These are phyloP conservation scores for Lithospermum erythrorhizon DNA, from an alignment of 257 asterid species.

Conservation along the genomic window DNA sequence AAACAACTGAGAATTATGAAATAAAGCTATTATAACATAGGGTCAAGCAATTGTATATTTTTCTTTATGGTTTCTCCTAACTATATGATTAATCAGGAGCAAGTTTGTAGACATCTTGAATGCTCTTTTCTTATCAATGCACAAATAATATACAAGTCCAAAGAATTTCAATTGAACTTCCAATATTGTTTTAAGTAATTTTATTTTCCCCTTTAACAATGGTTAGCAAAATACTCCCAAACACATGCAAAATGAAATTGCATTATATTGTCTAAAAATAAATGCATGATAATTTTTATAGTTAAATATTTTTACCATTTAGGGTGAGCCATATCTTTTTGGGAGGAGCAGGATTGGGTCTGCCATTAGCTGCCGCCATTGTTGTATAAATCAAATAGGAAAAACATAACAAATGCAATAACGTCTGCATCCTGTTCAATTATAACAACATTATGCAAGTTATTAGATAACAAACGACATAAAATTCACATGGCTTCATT, in stretches of 20 bases:
- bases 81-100: no score
- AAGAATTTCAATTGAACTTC: no score
- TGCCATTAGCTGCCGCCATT: slow-evolving; percentile 34
- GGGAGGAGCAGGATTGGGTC: slow-evolving; percentile 19
- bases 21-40: background rate
- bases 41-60: background rate
- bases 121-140: no score
- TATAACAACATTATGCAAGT: background rate
- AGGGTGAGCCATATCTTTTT: slow-evolving; percentile 63
- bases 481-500: background rate
- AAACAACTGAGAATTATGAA: background rate
- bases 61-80: background rate
- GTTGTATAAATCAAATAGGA: slow-evolving; percentile 43
- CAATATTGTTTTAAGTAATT: background rate
- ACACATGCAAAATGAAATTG: background rate
- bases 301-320: slow-evolving; percentile 28
- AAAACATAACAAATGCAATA: slow-evolving; percentile 37
- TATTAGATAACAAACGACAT: background rate
- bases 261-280: background rate
- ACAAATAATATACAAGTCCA: no score
- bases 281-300: background rate
- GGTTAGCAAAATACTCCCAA: no score
- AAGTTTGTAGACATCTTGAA: no score
- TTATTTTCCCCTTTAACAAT: no score
- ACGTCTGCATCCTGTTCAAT: slow-evolving; percentile 12